Percentiles rank a stretch among this genome's conserved stretches.
Conservation (phyloP, 352 stramenopile genomes). For the Ophiocytium majus region DNA sequence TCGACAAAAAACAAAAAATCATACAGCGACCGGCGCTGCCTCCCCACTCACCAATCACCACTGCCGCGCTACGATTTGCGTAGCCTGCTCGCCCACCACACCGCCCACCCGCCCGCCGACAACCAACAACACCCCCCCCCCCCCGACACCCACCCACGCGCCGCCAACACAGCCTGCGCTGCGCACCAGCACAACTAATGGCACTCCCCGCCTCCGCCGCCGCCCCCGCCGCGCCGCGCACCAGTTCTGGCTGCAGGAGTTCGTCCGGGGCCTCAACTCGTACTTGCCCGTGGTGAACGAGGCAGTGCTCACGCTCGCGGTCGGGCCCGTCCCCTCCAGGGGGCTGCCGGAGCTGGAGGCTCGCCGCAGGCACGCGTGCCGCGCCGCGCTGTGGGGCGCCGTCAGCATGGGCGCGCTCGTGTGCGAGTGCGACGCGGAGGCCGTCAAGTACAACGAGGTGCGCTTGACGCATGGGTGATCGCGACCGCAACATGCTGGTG, state of each 20-base stretch:
- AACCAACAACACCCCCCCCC: too few relatives aligned
- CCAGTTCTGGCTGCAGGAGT: not conserved
- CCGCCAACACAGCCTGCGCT: too few relatives aligned
- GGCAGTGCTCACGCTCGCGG: not conserved
- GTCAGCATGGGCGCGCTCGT: not conserved
- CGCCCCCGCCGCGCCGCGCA: not conserved
- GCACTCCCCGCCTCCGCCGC: not conserved
- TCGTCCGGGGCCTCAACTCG: not conserved
- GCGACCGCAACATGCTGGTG: too few relatives aligned
- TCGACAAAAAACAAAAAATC: too few relatives aligned
- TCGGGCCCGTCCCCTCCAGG: not conserved
- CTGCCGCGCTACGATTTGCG: too few relatives aligned
- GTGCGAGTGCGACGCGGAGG: not conserved
- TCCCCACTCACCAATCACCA: too few relatives aligned
- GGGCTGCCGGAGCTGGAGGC: not conserved
- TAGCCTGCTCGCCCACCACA: too few relatives aligned
- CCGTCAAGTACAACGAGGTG: not conserved
- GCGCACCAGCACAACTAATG: too few relatives aligned
- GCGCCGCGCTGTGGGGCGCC: not conserved
- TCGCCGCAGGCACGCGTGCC: not conserved
- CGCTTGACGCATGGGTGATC: too few relatives aligned
- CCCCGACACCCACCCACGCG: too few relatives aligned
- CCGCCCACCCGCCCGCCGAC: too few relatives aligned
- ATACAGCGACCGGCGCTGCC: too few relatives aligned
- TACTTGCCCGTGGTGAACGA: constrained; percentile 13